phyloP scores from a whole-genome alignment of 2,329 filamentous ascomycete genomes.

The Aspergillus pseudotamarii region DNA sequence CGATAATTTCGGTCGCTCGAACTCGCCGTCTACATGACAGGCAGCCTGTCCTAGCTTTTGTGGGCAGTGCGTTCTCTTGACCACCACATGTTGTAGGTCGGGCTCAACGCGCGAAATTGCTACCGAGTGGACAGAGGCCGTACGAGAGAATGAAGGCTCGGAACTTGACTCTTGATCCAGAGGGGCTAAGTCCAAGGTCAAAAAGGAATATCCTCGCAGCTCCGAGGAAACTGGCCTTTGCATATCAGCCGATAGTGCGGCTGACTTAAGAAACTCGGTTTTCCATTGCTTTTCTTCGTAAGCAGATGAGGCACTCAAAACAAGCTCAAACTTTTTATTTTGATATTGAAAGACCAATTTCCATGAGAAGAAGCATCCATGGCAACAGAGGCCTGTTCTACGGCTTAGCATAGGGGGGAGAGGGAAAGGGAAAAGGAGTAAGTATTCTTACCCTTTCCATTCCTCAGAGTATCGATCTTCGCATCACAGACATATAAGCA shows the following conservation, averaged over 20 bases:
- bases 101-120: constrained; percentile 72
- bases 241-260: constrained; percentile 54
- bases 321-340: constrained; percentile 77
- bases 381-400: constrained; percentile 75
- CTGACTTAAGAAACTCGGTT: constrained; percentile 61
- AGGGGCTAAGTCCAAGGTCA: constrained; percentile 71
- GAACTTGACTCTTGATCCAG: constrained; percentile 76
- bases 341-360: constrained; percentile 83
- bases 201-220: constrained; percentile 33
- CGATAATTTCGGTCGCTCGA: constrained; percentile 80
- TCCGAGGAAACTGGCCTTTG: constrained; percentile 46
- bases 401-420: background rate
- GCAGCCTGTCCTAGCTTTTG: constrained; percentile 57
- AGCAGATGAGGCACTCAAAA: constrained; percentile 82
- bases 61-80: constrained; percentile 78
- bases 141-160: constrained; percentile 59
- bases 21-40: constrained; percentile 52
- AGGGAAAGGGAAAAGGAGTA: constrained; percentile 13
- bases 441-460: constrained; percentile 37
- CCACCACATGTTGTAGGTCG: constrained; percentile 73
- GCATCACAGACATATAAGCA: constrained; percentile 64
- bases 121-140: constrained; percentile 75
- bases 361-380: constrained; percentile 86
- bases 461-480: constrained; percentile 39
- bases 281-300: constrained; percentile 83